These are phyloP conservation scores for Fusarium sp. DNA, from an alignment of 2,329 filamentous ascomycete species.

Conservation along the genomic window DNA sequence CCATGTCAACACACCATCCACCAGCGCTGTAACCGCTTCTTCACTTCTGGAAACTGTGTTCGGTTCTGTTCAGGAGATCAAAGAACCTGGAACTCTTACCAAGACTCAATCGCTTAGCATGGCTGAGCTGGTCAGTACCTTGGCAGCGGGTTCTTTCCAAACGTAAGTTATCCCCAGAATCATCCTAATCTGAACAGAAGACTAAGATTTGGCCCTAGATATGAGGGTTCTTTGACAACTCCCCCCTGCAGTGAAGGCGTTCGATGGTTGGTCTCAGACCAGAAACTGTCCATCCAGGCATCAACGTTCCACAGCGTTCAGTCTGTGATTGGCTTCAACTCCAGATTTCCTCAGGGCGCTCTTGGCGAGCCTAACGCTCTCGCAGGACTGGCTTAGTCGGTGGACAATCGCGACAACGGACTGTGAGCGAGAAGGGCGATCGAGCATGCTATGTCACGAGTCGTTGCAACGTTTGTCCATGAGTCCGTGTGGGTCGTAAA, in stretches of 20 bases:
- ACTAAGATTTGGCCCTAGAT: slow-evolving; percentile 49
- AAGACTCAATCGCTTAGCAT: slow-evolving; percentile 60
- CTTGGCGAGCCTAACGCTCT: slow-evolving; percentile 31
- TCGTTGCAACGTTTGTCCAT: too few species aligned
- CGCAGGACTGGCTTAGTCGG: neutral
- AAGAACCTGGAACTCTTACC: slow-evolving; percentile 58
- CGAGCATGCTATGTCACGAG: too few species aligned
- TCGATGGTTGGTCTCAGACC: slow-evolving; percentile 66
- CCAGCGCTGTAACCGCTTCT: slow-evolving; percentile 25
- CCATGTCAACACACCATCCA: slow-evolving; percentile 12
- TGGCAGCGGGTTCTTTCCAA: slow-evolving; percentile 53
- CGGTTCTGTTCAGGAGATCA: slow-evolving; percentile 50
- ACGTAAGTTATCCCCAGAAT: slow-evolving; percentile 42
- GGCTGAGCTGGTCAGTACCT: slow-evolving; percentile 53
- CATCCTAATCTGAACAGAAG: fast-evolving
- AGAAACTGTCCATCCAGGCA: slow-evolving; percentile 64
- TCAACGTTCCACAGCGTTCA: slow-evolving; percentile 25
- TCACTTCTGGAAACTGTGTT: slow-evolving; percentile 57
- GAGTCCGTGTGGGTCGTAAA: too few species aligned
- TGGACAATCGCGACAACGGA: neutral
- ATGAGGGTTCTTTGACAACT: slow-evolving; percentile 72
- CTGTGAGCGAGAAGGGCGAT: too few species aligned
- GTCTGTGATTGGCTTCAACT: slow-evolving; percentile 36
- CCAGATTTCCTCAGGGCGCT: slow-evolving; percentile 25
- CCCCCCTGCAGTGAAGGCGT: slow-evolving; percentile 73